Evolutionary conservation across 1,284 basidiomycete species (phyloP), one percentile per base, ranked within the genome.

Genomic region (Somion occarium): DNA sequence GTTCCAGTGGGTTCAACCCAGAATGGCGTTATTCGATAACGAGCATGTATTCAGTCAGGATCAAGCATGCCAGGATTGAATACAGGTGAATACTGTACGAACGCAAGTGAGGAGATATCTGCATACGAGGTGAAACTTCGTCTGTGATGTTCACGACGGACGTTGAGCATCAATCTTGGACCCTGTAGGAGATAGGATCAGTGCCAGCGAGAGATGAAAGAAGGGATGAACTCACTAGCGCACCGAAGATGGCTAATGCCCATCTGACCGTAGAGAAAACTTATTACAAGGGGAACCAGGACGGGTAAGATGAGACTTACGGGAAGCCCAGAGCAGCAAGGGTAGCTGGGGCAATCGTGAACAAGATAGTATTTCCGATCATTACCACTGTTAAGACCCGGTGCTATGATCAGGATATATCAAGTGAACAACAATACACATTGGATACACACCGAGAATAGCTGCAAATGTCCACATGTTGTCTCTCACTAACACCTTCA

Each of bases 401-500:
- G 18, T n/a, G 25, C 30, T 9, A 18, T 7, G 38, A 34, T 11
- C 44, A 18, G 12, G 41, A 43, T 3, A 18, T 13, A 15, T 20
- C 15, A 38, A n/a, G 44, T 22, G 34, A 37, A 27, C 5, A 3
- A 38, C 5, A 7, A 19, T 1, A 7, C 30, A 34, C 30, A 15
- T 7, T 7, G 30, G 23, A 18, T 20, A 55, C 60, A 22, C 41
- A 68, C 67, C 50, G 52, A 64, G 61, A 25, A 59, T 58, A 37
- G 63, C 48, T 9, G 50, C 41, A 42, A 63, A 65, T 2, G 64
- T 64, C 54, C 64, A 62, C 12, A 66, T 65, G 4, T 70, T 66
- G 51, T 73, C 72, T 27, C 71, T 66, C 18, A 70, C 59, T 27
- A 73, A 53, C n/a, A 69, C 54, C 3, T 50, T 56, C 22, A 72